These are phyloP conservation scores for Komagataella phaffii DNA, from an alignment of 805 yeast species.

Conservation along the genomic window DNA sequence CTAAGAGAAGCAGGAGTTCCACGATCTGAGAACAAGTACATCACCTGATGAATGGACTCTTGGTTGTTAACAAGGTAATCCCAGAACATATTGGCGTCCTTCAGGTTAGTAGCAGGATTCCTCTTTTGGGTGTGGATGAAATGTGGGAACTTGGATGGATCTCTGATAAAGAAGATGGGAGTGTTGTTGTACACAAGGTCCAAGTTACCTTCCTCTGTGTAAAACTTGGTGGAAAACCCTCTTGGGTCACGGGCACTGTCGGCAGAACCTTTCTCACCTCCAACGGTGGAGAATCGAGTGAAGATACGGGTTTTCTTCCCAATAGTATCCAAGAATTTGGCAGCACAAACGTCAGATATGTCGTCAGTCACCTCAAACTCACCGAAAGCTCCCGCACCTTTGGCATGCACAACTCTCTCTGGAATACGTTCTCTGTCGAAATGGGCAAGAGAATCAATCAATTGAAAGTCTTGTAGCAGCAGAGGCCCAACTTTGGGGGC, in stretches of 20 bases:
- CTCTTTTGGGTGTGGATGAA: slow-evolving; percentile 86
- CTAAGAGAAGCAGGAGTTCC: slow-evolving; percentile 71
- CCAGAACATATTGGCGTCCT: slow-evolving; percentile 78
- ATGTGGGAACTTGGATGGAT: slow-evolving; percentile 76
- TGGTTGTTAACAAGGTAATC: slow-evolving; percentile 64
- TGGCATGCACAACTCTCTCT: slow-evolving; percentile 88
- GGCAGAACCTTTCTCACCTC: slow-evolving; percentile 73
- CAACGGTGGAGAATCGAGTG: slow-evolving; percentile 77
- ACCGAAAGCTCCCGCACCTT: slow-evolving; percentile 88
- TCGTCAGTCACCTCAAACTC: slow-evolving; percentile 81
- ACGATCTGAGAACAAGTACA: slow-evolving; percentile 63
- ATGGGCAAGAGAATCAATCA: slow-evolving; percentile 74
- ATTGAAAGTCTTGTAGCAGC: slow-evolving; percentile 66
- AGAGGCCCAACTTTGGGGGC: slow-evolving; percentile 47
- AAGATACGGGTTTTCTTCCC: slow-evolving; percentile 72
- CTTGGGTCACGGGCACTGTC: slow-evolving; percentile 83
- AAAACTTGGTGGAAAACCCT: slow-evolving; percentile 70
- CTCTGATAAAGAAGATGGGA: slow-evolving; percentile 76
- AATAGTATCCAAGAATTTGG: slow-evolving; percentile 55
- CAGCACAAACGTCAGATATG: slow-evolving; percentile 55
- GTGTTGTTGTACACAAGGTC: slow-evolving; percentile 83
- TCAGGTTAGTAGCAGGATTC: slow-evolving; percentile 68
- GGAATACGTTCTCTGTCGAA: slow-evolving; percentile 87
- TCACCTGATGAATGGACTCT: slow-evolving; percentile 65
- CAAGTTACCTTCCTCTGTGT: slow-evolving; percentile 75